These are phyloP conservation scores for Solanum hybrid DNA, from an alignment of 305 asterid genomes.

Conservation along the genomic window DNA sequence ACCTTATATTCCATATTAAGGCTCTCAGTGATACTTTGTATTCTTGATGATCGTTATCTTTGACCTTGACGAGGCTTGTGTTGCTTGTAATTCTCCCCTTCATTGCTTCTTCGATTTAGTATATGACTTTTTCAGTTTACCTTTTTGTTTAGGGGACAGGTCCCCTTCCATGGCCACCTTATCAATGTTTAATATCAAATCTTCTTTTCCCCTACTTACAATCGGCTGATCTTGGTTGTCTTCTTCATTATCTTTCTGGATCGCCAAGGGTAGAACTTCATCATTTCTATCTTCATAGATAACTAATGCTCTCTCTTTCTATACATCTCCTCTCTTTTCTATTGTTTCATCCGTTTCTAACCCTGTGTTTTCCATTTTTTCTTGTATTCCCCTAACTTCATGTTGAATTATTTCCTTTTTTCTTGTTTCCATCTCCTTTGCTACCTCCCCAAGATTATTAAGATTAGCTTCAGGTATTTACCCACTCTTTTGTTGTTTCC, in stretches of 20 bases:
- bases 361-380: neutral
- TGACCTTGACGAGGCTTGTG: neutral
- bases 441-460: neutral
- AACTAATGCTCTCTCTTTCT: neutral
- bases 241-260: neutral
- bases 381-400: neutral
- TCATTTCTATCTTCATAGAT: neutral
- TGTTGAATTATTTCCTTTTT: neutral
- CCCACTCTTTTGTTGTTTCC: neutral
- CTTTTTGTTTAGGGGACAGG: neutral
- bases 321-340: no score
- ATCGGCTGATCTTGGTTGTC: neutral
- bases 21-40: neutral
- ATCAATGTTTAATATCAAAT: neutral
- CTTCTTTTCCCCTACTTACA: neutral
- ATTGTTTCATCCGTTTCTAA: neutral
- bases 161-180: neutral
- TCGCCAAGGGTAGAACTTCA: neutral
- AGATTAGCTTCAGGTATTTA: neutral
- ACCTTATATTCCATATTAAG: neutral
- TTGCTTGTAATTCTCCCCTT: neutral
- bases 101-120: neutral
- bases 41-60: neutral
- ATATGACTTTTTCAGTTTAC: neutral
- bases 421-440: neutral